Conservation (phyloP, 2,329 filamentous ascomycete species). For the Fusarium paranaense region DNA sequence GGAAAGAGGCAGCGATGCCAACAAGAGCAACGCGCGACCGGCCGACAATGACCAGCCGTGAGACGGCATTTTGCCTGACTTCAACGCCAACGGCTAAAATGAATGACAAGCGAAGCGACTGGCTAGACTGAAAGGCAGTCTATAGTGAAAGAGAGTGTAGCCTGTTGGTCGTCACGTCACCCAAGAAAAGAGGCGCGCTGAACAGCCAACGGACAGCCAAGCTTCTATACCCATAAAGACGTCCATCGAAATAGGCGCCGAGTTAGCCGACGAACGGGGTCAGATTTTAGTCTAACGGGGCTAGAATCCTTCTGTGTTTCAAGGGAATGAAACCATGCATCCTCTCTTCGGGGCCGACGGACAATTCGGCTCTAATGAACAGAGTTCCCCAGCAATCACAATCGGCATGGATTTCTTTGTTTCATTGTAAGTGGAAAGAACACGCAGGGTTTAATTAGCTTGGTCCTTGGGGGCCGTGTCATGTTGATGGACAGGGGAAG, state of each 20-base stretch:
- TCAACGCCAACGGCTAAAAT: neutral
- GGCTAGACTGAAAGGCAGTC: conserved; percentile 1
- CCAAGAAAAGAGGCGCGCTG: neutral
- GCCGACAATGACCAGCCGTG: conserved; percentile 1
- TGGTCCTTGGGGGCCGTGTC: neutral
- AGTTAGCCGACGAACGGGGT: neutral
- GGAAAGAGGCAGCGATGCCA: conserved; percentile 24
- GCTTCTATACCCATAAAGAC: neutral
- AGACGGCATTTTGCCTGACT: conserved; percentile 16
- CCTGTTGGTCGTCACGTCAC: neutral
- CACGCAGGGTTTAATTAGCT: neutral
- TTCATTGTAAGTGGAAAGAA: neutral
- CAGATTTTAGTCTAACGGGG: neutral
- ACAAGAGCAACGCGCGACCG: conserved; percentile 15
- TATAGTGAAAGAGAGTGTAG: neutral
- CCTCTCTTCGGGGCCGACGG: neutral
- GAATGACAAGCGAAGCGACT: conserved; percentile 8
- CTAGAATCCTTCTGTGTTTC: conserved; percentile 5
- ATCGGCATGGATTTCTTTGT: neutral
- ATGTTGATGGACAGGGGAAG: neutral
- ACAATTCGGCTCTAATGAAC: neutral
- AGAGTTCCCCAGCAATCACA: neutral
- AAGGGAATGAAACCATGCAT: conserved; percentile 2
- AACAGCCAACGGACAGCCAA: neutral
- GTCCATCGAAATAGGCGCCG: neutral